These are phyloP conservation scores for Artemisia argyi DNA, from an alignment of 129 eudicot species.

Conservation along the genomic window DNA sequence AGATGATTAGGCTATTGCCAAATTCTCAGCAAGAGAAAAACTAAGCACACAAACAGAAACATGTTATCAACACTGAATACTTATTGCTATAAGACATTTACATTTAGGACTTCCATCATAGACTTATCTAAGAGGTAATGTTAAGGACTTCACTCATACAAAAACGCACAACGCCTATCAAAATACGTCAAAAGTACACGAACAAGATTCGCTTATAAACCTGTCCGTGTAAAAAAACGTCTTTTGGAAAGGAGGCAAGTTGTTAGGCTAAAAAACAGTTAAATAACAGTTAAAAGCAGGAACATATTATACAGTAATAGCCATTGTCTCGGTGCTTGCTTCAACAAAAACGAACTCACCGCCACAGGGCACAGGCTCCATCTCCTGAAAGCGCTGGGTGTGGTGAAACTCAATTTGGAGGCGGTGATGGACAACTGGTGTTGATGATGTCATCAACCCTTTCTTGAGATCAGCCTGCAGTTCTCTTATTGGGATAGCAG, in stretches of 20 bases:
- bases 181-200: constrained; percentile 13
- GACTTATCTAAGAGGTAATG: constrained; percentile 11
- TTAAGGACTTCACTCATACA: constrained; percentile 17
- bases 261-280: constrained; percentile 32
- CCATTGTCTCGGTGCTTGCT: constrained; percentile 11
- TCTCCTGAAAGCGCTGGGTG: constrained; percentile 34
- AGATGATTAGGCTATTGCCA: background rate
- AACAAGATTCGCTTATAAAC: constrained; percentile 16
- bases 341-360: constrained; percentile 18
- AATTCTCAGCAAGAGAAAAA: background rate
- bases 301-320: constrained; percentile 12
- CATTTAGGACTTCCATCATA: constrained; percentile 22
- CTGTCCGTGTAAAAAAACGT: constrained; percentile 11
- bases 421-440: constrained; percentile 69
- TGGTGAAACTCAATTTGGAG: constrained; percentile 85
- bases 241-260: background rate
- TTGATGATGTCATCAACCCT: constrained; percentile 59
- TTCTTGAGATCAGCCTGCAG: constrained; percentile 70
- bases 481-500: constrained; percentile 88
- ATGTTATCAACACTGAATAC: constrained; percentile 14
- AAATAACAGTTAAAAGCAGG: background rate
- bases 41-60: constrained; percentile 3
- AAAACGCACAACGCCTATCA: constrained; percentile 11
- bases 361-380: background rate
- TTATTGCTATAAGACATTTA: constrained; percentile 15